Evolutionary conservation across 495 filamentous ascomycete species (phyloP).

Genomic region (Beverwykella pulmonaria): DNA sequence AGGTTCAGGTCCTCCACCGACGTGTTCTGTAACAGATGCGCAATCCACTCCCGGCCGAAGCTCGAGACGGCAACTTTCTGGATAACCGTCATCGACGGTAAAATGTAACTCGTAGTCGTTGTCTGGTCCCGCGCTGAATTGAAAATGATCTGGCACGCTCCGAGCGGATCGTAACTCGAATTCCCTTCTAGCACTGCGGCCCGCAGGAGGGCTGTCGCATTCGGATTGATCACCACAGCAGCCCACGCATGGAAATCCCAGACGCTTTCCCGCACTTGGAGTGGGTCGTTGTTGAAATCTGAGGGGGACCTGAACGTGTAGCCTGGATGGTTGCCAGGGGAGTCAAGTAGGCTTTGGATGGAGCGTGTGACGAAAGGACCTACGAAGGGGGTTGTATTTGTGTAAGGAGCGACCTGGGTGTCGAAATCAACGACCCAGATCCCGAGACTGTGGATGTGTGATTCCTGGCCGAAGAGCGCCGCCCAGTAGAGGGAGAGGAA

Average conservation of each 20-base stretch:
- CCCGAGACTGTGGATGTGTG: conserved; percentile 52
- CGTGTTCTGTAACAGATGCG: conserved; percentile 22
- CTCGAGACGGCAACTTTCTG: conserved; percentile 22
- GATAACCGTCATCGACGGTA: conserved; percentile 12
- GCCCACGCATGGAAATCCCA: conserved; percentile 66
- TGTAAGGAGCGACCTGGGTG: conserved; percentile 57
- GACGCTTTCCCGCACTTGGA: conserved; percentile 61
- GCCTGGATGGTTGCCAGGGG: conserved; percentile 48
- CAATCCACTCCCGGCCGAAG: conserved; percentile 27
- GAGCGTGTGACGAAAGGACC: conserved; percentile 56
- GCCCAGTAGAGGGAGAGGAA: conserved; percentile 67
- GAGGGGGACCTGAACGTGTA: conserved; percentile 51
- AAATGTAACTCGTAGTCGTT: conserved; percentile 17
- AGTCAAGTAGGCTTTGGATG: conserved; percentile 35
- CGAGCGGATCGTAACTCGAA: conserved; percentile 52
- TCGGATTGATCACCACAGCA: conserved; percentile 66
- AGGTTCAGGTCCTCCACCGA: conserved; percentile 44
- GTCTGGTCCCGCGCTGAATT: conserved; percentile 33
- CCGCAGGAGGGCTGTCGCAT: conserved; percentile 64
- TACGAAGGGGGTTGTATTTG: conserved; percentile 53
- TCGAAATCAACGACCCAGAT: conserved; percentile 72
- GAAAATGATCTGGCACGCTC: conserved; percentile 31
- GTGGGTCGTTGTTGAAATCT: conserved; percentile 61
- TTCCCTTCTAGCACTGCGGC: conserved; percentile 61
- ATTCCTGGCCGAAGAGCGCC: conserved; percentile 55